Evolutionary conservation across 2,329 filamentous ascomycete species (phyloP).

Genomic region (Stachybotrys elegans): DNA sequence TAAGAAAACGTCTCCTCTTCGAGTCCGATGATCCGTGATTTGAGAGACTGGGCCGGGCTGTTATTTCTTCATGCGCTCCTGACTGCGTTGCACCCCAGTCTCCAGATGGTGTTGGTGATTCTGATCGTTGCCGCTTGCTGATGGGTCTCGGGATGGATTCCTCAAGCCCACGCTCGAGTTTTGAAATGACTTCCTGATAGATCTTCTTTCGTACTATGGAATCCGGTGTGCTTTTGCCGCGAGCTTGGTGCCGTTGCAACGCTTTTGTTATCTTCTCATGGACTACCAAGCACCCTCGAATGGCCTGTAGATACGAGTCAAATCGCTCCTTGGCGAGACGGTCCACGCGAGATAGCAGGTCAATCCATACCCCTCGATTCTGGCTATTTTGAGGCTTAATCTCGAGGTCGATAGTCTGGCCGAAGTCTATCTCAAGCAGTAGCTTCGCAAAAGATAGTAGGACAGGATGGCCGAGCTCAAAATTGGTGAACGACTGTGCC

Average conservation of each 20-base stretch:
- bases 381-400: neutral
- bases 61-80: neutral
- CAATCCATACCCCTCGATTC: neutral
- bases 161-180: constrained; percentile 3
- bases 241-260: neutral
- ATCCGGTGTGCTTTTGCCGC: neutral
- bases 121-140: constrained; percentile 5
- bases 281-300: constrained; percentile 3
- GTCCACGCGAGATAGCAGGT: constrained; percentile 1
- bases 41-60: neutral
- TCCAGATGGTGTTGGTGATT: constrained; percentile 4
- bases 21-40: neutral
- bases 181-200: constrained; percentile 4
- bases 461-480: neutral
- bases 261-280: constrained; percentile 4
- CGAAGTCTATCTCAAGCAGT: constrained; percentile 1
- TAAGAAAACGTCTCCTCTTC: neutral
- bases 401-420: neutral
- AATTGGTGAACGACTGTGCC: neutral
- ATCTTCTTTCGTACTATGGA: constrained; percentile 3
- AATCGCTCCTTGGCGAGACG: constrained; percentile 1
- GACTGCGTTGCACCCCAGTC: neutral
- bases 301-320: constrained; percentile 7
- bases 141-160: constrained; percentile 3
- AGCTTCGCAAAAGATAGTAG: constrained; percentile 1